These are phyloP conservation scores for Leishmania guyanensis DNA, from an alignment of 208 protist species.

Conservation along the genomic window DNA sequence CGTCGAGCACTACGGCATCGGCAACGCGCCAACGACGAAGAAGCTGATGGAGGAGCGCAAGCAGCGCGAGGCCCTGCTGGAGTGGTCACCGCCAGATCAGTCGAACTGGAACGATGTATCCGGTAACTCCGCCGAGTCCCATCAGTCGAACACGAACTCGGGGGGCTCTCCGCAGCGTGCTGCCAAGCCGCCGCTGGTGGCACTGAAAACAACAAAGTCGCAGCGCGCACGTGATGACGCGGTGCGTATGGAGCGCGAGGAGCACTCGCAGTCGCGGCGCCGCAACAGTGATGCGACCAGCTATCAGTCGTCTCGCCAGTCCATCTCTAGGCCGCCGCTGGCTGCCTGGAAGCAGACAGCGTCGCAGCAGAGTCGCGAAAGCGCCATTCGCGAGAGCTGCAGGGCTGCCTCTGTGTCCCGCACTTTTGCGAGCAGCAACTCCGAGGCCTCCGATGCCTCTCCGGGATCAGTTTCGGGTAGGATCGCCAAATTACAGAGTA, in stretches of 20 bases:
- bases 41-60: conserved; percentile 63
- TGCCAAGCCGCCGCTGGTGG: conserved; percentile 40
- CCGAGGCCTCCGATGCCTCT: conserved; percentile 26
- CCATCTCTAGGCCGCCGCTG: conserved; percentile 55
- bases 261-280: conserved; percentile 17
- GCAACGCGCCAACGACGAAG: conserved; percentile 52
- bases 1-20: conserved; percentile 76
- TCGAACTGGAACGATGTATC: conserved; percentile 17
- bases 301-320: conserved; percentile 44
- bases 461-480: conserved; percentile 28
- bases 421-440: conserved; percentile 27
- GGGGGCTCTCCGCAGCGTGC: conserved; percentile 23
- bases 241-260: conserved; percentile 25
- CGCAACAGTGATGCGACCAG: conserved; percentile 31
- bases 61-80: conserved; percentile 39
- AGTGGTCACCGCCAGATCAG: background rate
- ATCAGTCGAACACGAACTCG: conserved; percentile 31
- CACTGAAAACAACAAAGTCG: conserved; percentile 38
- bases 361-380: conserved; percentile 48
- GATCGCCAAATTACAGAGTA: conserved; percentile 36
- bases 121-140: conserved; percentile 12
- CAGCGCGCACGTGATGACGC: conserved; percentile 39
- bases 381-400: conserved; percentile 33
- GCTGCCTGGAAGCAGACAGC: conserved; percentile 55
- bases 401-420: conserved; percentile 24